Conservation (phyloP, 1,284 basidiomycete species). For the Sporisorium iseilematis-ciliati region DNA sequence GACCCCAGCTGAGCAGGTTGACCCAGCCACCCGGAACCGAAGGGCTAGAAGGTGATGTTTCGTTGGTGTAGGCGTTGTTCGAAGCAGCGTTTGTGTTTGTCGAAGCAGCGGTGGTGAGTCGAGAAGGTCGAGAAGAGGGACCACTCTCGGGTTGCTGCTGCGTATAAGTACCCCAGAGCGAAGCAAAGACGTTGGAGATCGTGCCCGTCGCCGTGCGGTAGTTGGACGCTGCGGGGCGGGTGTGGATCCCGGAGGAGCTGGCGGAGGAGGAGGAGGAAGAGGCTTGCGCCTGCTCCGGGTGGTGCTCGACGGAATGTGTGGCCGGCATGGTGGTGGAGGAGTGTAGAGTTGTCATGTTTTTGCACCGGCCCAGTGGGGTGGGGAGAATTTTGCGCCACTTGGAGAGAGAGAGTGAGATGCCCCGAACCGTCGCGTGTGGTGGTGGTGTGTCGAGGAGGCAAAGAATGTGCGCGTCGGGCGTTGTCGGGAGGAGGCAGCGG, state of each 20-base stretch:
- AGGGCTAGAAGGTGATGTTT: constrained; percentile 16
- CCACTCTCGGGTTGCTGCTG: constrained; percentile 25
- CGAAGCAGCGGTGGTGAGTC: too few relatives aligned
- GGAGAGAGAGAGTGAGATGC: too few relatives aligned
- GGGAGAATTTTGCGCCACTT: too few relatives aligned
- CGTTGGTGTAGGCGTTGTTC: constrained; percentile 5
- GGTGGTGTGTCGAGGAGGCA: background rate
- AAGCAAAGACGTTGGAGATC: constrained; percentile 45
- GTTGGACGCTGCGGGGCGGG: constrained; percentile 34
- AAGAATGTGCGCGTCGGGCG: background rate
- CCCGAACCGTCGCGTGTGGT: background rate
- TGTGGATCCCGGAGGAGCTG: constrained; percentile 28
- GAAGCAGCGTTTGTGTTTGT: too few relatives aligned
- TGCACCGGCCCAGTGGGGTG: background rate
- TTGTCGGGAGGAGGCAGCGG: too few relatives aligned
- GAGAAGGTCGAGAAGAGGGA: constrained; percentile 36
- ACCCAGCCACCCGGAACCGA: constrained; percentile 49
- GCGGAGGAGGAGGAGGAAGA: constrained; percentile 18
- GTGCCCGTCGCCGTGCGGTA: constrained; percentile 44
- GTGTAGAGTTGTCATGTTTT: constrained; percentile 29
- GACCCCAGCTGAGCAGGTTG: constrained; percentile 47
- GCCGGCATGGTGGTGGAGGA: constrained; percentile 28
- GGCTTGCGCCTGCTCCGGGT: constrained; percentile 28
- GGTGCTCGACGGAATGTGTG: constrained; percentile 15
- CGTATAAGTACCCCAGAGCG: constrained; percentile 45